Evolutionary conservation across 2,329 filamentous ascomycete genomes (phyloP), one percentile per base, ranked within the genome.

Genomic region (Diaporthe citri): DNA sequence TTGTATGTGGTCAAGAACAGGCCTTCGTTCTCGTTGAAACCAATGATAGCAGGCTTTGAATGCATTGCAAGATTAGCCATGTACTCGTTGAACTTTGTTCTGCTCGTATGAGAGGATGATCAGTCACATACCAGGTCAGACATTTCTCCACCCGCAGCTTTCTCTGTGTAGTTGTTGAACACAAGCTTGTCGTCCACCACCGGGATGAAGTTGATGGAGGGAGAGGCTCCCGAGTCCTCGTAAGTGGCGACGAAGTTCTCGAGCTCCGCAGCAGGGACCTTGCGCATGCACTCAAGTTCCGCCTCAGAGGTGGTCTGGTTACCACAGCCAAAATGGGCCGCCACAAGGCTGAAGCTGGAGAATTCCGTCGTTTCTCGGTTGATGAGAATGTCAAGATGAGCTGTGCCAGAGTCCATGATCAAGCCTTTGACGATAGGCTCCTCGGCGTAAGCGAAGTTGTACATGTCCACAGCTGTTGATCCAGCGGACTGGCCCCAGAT

Each of bases 401-500:
- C 84, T 22, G 80, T 84, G 60, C 78, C 85, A 59, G 84, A 84
- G 39, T 85, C 81, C 73, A 84, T 78, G 72, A 87, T 84, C 28
- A 85, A 78, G 15, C 80, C 83, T 25, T 79, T 78, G 10, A 85
- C 82, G 60, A 87, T 86, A 1, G 86, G 85, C 74, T 87, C 85
- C 2, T 84, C 74, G 4, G 79, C 60, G 87, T 83, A 86, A 28
- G 84, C 83, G 74, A 83, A 86, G 77, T 82, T 82, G 77, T 85
- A 85, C 78, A 82, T 81, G 60, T 85, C 85, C 0, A 82, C 82
- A 13, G 81, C 80, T 2, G 83, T 76, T 9, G 81, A 78, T 9
- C 88, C 87, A 5, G 88, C 86, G 48, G 86, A 87, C 79, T 88
- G 84, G 15, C 88, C 88, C 78, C 85, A 86, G n/a, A 88, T 81